These are phyloP conservation scores for Trametes hirsuta DNA, from an alignment of 1,284 basidiomycete species.

Conservation along the genomic window DNA sequence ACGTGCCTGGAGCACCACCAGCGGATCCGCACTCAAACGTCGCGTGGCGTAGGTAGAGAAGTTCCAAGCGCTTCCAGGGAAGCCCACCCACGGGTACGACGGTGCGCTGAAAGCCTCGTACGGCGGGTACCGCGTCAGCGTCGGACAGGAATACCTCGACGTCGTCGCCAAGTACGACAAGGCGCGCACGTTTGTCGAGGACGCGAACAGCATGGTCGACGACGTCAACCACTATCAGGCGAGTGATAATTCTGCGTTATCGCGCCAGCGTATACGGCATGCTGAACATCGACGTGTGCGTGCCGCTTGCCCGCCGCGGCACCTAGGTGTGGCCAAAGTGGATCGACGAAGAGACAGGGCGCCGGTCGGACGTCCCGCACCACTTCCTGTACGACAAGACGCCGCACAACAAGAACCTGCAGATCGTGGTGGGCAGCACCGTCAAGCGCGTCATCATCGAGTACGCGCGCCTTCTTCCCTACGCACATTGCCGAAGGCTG, in stretches of 20 bases:
- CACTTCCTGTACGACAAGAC: conserved; percentile 56
- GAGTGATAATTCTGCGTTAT: conserved; percentile 31
- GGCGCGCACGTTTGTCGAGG: conserved; percentile 15
- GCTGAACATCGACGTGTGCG: background rate
- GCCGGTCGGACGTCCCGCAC: conserved; percentile 60
- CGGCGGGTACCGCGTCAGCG: conserved; percentile 25
- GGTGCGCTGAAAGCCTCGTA: conserved; percentile 34
- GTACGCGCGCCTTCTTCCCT: conserved; percentile 10
- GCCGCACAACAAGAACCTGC: conserved; percentile 24
- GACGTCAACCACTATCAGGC: conserved; percentile 31
- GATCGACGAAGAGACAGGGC: conserved; percentile 53
- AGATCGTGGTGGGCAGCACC: conserved; percentile 26
- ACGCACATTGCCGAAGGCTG: too few relatives aligned
- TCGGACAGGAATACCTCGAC: conserved; percentile 29
- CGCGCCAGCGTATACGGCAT: background rate
- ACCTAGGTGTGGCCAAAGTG: conserved; percentile 39
- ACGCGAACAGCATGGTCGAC: conserved; percentile 28
- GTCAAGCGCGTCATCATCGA: conserved; percentile 36
- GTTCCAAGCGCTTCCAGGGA: conserved; percentile 16
- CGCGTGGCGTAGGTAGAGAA: conserved; percentile 15
- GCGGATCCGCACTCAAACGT: too few relatives aligned
- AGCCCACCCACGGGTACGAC: conserved; percentile 27
- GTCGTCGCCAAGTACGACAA: conserved; percentile 22
- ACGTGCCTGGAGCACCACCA: background rate
- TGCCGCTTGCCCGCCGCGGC: too few relatives aligned